Evolutionary conservation across 768 basidiomycete genomes (phyloP).

Genomic region (Phaeolepiota aurea): DNA sequence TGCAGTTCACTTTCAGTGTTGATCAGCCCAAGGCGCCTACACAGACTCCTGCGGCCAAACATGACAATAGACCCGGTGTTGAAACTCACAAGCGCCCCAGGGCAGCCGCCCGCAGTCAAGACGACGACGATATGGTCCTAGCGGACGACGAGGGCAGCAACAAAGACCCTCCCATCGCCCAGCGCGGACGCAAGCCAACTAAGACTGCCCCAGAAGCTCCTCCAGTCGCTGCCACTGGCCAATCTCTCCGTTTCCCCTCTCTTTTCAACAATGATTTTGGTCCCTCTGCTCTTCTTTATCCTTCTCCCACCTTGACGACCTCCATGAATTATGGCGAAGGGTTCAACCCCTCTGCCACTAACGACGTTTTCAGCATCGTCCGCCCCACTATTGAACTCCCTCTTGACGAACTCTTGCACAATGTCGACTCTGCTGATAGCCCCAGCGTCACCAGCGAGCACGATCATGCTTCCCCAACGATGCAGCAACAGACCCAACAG

Average conservation of each 20-base stretch:
- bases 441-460: constrained; percentile 11
- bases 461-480: constrained; percentile 6
- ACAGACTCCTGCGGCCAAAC: constrained; percentile 42
- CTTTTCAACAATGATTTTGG: constrained; percentile 72
- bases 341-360: constrained; percentile 34
- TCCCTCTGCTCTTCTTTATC: constrained; percentile 65
- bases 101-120: constrained; percentile 20
- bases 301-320: constrained; percentile 58
- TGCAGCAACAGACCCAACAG: not conserved
- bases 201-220: constrained; percentile 8
- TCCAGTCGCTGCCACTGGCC: constrained; percentile 12
- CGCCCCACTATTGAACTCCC: constrained; percentile 83
- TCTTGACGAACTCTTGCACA: constrained; percentile 71
- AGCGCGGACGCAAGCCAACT: constrained; percentile 8
- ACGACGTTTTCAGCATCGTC: constrained; percentile 51
- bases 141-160: constrained; percentile 20
- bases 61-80: constrained; percentile 55
- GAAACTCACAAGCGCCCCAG: constrained; percentile 50
- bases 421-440: constrained; percentile 26
- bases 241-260: constrained; percentile 60
- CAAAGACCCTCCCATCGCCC: constrained; percentile 28
- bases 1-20: constrained; percentile 87
- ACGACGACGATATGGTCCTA: constrained; percentile 17
- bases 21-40: constrained; percentile 49
- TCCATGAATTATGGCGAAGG: constrained; percentile 76